Evolutionary conservation across 208 protist species (phyloP).

Genomic region (Angomonas ambiguus): DNA sequence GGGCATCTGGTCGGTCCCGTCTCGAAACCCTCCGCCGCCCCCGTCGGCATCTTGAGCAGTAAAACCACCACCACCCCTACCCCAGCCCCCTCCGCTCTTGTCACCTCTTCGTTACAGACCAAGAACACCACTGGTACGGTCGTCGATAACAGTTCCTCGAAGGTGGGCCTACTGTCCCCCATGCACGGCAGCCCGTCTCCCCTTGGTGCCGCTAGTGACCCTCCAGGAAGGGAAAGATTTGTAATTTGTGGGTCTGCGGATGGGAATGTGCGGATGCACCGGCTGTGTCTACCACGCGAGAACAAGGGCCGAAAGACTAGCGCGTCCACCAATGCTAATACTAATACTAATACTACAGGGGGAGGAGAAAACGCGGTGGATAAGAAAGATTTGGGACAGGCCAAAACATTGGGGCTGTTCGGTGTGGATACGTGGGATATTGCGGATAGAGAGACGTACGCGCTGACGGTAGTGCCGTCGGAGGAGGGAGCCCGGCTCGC

Average conservation of each 20-base stretch:
- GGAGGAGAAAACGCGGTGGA: not conserved
- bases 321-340: too few species aligned
- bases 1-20: not conserved
- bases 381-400: not conserved
- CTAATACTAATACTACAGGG: not conserved
- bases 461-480: slow-evolving; percentile 9
- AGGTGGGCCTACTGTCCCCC: not conserved
- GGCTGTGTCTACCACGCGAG: slow-evolving; percentile 1
- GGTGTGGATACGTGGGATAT: slow-evolving; percentile 38
- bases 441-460: slow-evolving; percentile 21
- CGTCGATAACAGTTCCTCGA: not conserved
- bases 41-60: not conserved
- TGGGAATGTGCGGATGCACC: slow-evolving; percentile 63
- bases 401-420: slow-evolving; percentile 33
- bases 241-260: slow-evolving; percentile 52
- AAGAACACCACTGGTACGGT: not conserved
- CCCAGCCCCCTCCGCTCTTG: too few species aligned
- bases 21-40: not conserved
- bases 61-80: too few species aligned
- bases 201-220: too few species aligned
- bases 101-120: not conserved
- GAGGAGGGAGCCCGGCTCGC: not conserved
- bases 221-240: too few species aligned
- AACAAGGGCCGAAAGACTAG: too few species aligned
- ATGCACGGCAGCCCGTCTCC: not conserved